These are phyloP conservation scores for Nakazawaea laoshanensis DNA, from an alignment of 805 yeast species.

Conservation along the genomic window DNA sequence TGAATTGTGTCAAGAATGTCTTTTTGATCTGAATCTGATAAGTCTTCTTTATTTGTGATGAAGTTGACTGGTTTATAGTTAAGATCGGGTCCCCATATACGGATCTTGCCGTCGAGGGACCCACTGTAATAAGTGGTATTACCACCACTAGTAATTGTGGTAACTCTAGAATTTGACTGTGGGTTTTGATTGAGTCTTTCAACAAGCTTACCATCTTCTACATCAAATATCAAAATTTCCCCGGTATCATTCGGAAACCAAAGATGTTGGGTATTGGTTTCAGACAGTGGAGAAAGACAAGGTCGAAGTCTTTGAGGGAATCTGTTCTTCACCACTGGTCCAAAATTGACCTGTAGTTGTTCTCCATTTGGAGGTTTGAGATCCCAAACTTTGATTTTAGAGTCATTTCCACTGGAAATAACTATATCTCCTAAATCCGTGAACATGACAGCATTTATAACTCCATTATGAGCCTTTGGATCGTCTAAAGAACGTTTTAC, in stretches of 20 bases:
- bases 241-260: conserved; percentile 74
- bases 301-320: conserved; percentile 49
- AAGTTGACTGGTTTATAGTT: conserved; percentile 9
- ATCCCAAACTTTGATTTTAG: conserved; percentile 75
- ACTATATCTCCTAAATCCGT: conserved; percentile 54
- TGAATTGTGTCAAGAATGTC: conserved; percentile 18
- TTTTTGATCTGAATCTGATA: not conserved
- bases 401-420: conserved; percentile 71
- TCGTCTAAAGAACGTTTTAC: conserved; percentile 7
- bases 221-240: conserved; percentile 51
- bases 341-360: conserved; percentile 65
- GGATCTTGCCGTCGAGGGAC: conserved; percentile 57
- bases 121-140: conserved; percentile 47
- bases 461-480: conserved; percentile 64
- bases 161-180: conserved; percentile 23
- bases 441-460: conserved; percentile 78
- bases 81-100: conserved; percentile 43
- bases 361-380: conserved; percentile 36
- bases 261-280: conserved; percentile 47
- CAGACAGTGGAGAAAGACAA: conserved; percentile 39
- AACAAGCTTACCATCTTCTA: conserved; percentile 55
- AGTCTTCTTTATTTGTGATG: conserved; percentile 7
- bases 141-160: conserved; percentile 43
- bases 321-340: conserved; percentile 67
- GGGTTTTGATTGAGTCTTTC: conserved; percentile 38